Base-by-base conservation (phyloP, 345 rosid genomes). In the Balakata baccata region DNA sequence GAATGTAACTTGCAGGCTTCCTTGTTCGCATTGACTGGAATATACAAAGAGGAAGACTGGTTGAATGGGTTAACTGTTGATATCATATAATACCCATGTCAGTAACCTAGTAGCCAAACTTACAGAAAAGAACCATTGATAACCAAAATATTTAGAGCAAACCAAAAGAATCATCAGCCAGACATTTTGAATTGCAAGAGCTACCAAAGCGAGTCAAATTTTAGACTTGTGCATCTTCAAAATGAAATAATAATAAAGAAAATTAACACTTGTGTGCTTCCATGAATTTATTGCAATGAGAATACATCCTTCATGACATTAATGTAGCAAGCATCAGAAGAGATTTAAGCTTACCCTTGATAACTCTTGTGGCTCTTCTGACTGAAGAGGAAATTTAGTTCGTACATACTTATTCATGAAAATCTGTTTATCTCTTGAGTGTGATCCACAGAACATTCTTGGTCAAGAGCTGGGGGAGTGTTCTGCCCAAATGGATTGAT, bases 361-460 rank as follows among this genome's bases (percentile, higher is more conserved):
- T 75, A 83, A 75, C 72, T 72, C 84, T 75, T 82, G 84, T 65
- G 65, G 79, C 37, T 62, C 49, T 59, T 82, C 53, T 6, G 74
- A 69, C 41, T 51, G 49, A 46, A 68, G 59, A 41, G 50, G 75
- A 52, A 68, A 69, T 18, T 64, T 63, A 69, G 74, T 56, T 34
- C 59, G 71, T 85, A 88, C 99, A 88, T 92, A 98, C 73, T 85
- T 88, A 75, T 88, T 88, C 97, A 89, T 95, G 84, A 92, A 95
- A 77, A 80, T 80, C 84, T 85, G 83, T 89, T 90, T 16, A 71
- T 85, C 51, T 81, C 86, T 78, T 87, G 79, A 18, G 66, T 56
- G 43, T 74, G 25, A 75, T 83, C 82, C 22, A 63, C 81, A 68
- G 81, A 79, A 38, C 76, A 72, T 76, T 70, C 66, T 67, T 57